Percentiles rank a stretch among this genome's conserved stretches.
These are phyloP conservation scores for Rhodotorula diobovata DNA, from an alignment of 768 basidiomycete species.

Conservation along the genomic window DNA sequence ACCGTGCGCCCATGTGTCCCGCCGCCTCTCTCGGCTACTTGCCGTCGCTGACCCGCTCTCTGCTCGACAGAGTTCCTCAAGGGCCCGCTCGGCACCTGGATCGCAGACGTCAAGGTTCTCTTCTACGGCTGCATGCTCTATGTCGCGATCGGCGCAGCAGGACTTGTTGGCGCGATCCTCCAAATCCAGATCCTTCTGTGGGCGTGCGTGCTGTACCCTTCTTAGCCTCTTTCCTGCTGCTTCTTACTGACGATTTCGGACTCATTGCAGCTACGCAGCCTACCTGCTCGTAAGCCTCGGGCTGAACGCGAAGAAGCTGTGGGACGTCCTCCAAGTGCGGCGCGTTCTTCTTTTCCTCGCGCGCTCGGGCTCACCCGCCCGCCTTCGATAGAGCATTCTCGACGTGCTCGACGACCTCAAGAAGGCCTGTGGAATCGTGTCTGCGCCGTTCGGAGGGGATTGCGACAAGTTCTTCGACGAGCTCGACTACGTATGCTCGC, in stretches of 20 bases:
- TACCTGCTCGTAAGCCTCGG: background rate
- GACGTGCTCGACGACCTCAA: background rate
- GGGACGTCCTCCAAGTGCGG: background rate
- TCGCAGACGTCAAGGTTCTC: slow-evolving; percentile 3
- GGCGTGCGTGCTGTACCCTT: background rate
- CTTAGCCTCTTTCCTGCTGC: no score
- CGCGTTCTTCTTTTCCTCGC: background rate
- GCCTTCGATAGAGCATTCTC: background rate
- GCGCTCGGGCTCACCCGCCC: background rate
- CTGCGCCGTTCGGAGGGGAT: background rate
- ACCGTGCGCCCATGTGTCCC: background rate
- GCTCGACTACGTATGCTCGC: background rate
- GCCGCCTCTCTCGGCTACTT: background rate
- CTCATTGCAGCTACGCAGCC: background rate
- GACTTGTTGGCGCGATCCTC: slow-evolving; percentile 6
- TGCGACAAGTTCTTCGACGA: slow-evolving; percentile 8
- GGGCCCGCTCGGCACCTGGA: slow-evolving; percentile 9
- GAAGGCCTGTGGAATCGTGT: slow-evolving; percentile 1
- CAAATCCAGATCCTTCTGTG: slow-evolving; percentile 5
- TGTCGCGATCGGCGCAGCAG: background rate
- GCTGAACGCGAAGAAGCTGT: background rate
- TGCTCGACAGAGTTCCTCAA: background rate
- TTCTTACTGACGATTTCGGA: background rate
- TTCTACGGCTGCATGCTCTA: slow-evolving; percentile 9
- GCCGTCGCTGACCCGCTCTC: background rate